Percentiles rank a stretch among this genome's conserved stretches.
phyloP scores from a whole-genome alignment of 2,329 filamentous ascomycete genomes.

The Lachnellula subtilissima region DNA sequence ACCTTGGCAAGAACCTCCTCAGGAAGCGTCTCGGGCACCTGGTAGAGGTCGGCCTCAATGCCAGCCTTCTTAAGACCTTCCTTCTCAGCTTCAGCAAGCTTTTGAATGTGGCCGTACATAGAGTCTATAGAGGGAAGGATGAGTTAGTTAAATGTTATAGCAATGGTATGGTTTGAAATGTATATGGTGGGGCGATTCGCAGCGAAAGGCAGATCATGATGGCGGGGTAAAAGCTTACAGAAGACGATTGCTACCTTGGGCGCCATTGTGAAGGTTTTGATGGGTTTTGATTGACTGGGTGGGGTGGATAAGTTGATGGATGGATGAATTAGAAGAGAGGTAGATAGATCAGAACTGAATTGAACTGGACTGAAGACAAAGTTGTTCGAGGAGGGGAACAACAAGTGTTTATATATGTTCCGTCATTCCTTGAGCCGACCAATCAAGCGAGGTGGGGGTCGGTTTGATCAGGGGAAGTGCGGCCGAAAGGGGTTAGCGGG shows the following conservation, averaged over 20 bases:
- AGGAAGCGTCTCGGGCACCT: slow-evolving; percentile 77
- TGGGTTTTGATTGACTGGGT: not conserved
- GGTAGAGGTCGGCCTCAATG: slow-evolving; percentile 70
- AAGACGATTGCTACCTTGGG: slow-evolving; percentile 89
- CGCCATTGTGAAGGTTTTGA: slow-evolving; percentile 55
- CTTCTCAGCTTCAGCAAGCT: slow-evolving; percentile 85
- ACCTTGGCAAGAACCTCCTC: slow-evolving; percentile 72
- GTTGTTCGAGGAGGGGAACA: not conserved
- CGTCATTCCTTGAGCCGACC: not conserved
- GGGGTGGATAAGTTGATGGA: not conserved
- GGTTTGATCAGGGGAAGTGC: no score
- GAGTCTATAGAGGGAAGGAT: slow-evolving; percentile 55
- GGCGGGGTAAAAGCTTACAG: slow-evolving; percentile 47
- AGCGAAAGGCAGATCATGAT: not conserved
- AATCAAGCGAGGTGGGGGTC: no score
- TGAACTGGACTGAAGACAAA: not conserved
- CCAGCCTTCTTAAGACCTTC: slow-evolving; percentile 84
- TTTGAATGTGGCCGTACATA: slow-evolving; percentile 85
- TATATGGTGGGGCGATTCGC: no score
- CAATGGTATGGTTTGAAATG: no score
- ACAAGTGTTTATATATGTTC: not conserved
- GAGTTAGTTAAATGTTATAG: no score
- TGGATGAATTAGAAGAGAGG: not conserved
- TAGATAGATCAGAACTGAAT: not conserved
- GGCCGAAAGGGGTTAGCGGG: no score